These are phyloP conservation scores for Phalaenopsis aphrodite DNA, from an alignment of 106 monocot species.

Conservation along the genomic window DNA sequence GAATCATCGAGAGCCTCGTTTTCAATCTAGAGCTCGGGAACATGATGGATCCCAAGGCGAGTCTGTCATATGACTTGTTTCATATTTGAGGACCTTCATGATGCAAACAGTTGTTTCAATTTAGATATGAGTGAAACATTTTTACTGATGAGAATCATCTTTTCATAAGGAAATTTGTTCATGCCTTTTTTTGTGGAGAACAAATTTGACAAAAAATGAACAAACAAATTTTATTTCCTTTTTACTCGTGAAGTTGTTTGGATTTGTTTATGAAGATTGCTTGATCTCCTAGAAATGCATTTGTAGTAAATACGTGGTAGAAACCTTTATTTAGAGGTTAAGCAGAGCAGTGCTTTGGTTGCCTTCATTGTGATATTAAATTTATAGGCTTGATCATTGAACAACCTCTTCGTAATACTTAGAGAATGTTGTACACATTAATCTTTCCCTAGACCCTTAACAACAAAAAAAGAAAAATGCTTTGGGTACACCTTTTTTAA, in stretches of 20 bases:
- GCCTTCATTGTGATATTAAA: not conserved
- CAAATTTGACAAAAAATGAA: not conserved
- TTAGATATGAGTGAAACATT: not conserved
- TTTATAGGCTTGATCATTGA: not conserved
- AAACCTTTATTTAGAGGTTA: not conserved
- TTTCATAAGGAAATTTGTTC: not conserved
- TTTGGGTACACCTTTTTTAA: not conserved
- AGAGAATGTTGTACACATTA: not conserved
- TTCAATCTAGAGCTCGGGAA: constrained; percentile 59
- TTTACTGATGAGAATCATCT: not conserved
- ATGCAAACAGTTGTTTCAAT: constrained; percentile 16
- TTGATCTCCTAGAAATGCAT: not conserved
- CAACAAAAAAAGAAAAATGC: not conserved
- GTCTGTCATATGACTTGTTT: constrained; percentile 20
- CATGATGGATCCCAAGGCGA: constrained; percentile 93
- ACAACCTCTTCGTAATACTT: not conserved
- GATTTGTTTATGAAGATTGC: not conserved
- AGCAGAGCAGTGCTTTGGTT: not conserved
- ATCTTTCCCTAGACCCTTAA: not conserved
- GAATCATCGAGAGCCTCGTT: constrained; percentile 58
- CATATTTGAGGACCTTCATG: constrained; percentile 11
- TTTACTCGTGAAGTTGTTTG: not conserved
- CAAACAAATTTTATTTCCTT: not conserved
- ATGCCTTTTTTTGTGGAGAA: not conserved
- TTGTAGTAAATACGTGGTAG: not conserved